These are phyloP conservation scores for Sechiopsis laciniata DNA, from an alignment of 306 rosid genomes.

Conservation along the genomic window DNA sequence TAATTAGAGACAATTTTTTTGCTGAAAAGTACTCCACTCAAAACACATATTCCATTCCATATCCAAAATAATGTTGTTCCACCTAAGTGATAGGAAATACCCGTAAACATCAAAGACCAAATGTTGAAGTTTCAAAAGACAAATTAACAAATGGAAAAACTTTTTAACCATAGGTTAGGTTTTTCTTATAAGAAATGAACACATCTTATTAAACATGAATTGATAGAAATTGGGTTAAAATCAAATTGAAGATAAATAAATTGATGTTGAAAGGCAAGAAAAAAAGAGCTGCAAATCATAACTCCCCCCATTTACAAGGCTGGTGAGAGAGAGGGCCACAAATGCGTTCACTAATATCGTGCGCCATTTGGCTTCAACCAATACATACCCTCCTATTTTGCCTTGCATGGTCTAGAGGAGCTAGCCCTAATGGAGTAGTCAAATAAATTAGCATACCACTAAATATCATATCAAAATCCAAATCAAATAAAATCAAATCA, in stretches of 20 bases:
- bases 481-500: not conserved
- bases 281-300: slow-evolving; percentile 8
- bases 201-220: too few relatives aligned
- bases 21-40: not conserved
- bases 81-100: not conserved
- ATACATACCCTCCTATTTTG: not conserved
- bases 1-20: not conserved
- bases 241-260: not conserved
- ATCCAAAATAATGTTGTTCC: not conserved
- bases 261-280: slow-evolving; percentile 12
- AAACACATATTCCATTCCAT: not conserved
- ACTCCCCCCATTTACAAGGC: not conserved
- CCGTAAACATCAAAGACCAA: slow-evolving; percentile 4
- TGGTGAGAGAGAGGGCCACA: slow-evolving; percentile 3
- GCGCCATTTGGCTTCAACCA: not conserved
- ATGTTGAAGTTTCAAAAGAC: slow-evolving; percentile 9
- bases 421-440: slow-evolving; percentile 10
- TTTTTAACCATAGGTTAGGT: not conserved
- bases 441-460: not conserved
- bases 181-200: too few relatives aligned
- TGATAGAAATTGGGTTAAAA: too few relatives aligned
- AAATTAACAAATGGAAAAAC: not conserved
- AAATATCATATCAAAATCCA: not conserved
- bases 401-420: not conserved
- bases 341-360: not conserved